Evolutionary conservation across 768 basidiomycete species (phyloP).

Genomic region (Lenzites betulinus): DNA sequence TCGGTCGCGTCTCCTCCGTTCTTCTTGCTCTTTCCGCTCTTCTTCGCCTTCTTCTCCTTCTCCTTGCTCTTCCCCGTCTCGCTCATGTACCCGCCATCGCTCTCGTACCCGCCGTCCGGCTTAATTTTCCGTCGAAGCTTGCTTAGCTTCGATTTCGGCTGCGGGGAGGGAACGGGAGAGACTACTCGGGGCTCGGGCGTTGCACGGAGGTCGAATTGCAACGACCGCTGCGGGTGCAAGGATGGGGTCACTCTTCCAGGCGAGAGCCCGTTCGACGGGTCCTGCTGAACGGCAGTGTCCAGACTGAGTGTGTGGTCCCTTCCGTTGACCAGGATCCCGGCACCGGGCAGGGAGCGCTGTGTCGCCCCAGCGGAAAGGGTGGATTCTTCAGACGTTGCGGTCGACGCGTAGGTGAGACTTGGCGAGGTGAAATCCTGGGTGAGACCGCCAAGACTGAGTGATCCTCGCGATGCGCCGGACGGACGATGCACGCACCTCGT

Average conservation of each 20-base stretch:
- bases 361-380: conserved; percentile 31
- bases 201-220: conserved; percentile 36
- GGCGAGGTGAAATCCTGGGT: conserved; percentile 32
- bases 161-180: conserved; percentile 14
- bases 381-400: conserved; percentile 46
- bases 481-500: conserved; percentile 37
- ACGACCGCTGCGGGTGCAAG: conserved; percentile 20
- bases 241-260: conserved; percentile 1
- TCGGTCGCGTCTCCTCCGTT: conserved; percentile 26
- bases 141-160: conserved; percentile 34
- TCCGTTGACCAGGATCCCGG: conserved; percentile 19
- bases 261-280: conserved; percentile 3
- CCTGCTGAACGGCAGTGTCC: conserved; percentile 10
- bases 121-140: conserved; percentile 38
- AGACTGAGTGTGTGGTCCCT: conserved; percentile 13
- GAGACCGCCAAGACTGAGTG: background rate
- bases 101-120: conserved; percentile 49
- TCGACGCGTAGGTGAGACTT: conserved; percentile 42
- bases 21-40: conserved; percentile 22
- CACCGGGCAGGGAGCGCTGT: conserved; percentile 24
- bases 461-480: too few relatives aligned
- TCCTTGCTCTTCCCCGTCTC: conserved; percentile 39
- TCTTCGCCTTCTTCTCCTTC: conserved; percentile 29
- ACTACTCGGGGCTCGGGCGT: conserved; percentile 27
- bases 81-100: conserved; percentile 53